These are phyloP conservation scores for Phlebopus sp. DNA, from an alignment of 1,284 basidiomycete species.

Conservation along the genomic window DNA sequence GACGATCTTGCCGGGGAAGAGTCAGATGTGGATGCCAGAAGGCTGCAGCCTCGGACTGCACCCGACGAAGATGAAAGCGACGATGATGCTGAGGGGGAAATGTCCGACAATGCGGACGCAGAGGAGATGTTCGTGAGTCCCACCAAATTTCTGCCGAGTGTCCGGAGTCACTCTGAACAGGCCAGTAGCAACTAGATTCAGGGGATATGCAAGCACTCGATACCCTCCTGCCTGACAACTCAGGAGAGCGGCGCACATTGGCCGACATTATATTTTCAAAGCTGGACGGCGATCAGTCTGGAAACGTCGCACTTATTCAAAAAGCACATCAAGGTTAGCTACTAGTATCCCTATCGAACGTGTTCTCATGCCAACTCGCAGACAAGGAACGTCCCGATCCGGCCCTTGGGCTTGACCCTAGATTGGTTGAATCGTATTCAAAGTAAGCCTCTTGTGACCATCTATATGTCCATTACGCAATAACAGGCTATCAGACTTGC, in stretches of 20 bases:
- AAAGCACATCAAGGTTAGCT: conserved; percentile 55
- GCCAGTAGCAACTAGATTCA: conserved; percentile 80
- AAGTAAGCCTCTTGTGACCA: conserved; percentile 55
- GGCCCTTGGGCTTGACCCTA: conserved; percentile 92
- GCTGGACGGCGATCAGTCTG: conserved; percentile 61
- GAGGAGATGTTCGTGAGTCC: conserved; percentile 60
- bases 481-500: conserved; percentile 63
- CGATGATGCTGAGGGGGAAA: conserved; percentile 43
- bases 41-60: conserved; percentile 34
- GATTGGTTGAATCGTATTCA: conserved; percentile 92
- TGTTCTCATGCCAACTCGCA: conserved; percentile 24
- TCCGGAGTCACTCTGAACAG: conserved; percentile 19
- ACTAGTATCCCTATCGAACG: neutral
- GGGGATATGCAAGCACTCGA: conserved; percentile 85
- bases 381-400: conserved; percentile 76
- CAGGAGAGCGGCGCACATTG: conserved; percentile 77
- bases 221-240: conserved; percentile 69
- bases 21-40: conserved; percentile 37
- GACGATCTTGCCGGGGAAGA: conserved; percentile 41
- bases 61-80: conserved; percentile 51
- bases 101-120: conserved; percentile 50
- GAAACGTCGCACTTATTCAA: conserved; percentile 50
- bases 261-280: conserved; percentile 97
- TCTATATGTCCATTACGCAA: neutral
- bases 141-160: neutral